Conservation (phyloP, 805 yeast species). For the Starmerella sp. region DNA sequence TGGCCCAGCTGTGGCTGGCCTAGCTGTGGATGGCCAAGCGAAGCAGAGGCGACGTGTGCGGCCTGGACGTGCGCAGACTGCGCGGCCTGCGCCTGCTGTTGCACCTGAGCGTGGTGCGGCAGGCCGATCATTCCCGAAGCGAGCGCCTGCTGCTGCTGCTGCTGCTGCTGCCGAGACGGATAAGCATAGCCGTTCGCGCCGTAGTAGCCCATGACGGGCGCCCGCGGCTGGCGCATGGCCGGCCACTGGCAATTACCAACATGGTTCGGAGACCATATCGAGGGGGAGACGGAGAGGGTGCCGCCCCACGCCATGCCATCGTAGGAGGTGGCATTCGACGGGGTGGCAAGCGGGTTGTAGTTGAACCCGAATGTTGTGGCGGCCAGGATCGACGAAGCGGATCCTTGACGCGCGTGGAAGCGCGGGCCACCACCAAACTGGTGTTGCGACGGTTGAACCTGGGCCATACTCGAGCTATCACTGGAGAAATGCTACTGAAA, state of each 20-base stretch:
- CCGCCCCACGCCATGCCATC: slow-evolving; percentile 11
- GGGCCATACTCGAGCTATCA: slow-evolving; percentile 14
- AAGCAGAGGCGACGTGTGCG: not conserved
- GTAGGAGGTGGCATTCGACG: slow-evolving; percentile 3
- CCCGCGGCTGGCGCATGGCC: not conserved
- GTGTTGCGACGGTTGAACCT: slow-evolving; percentile 2
- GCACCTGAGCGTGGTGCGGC: not conserved
- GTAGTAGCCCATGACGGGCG: not conserved
- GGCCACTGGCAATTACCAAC: slow-evolving; percentile 3
- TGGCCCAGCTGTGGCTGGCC: not conserved
- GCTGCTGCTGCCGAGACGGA: not conserved
- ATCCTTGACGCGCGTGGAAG: slow-evolving; percentile 7
- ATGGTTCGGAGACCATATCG: slow-evolving; percentile 20
- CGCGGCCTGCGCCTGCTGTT: not conserved
- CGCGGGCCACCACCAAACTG: slow-evolving; percentile 2
- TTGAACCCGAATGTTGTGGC: slow-evolving; percentile 10
- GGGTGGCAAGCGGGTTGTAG: slow-evolving; percentile 12
- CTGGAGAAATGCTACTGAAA: slow-evolving; percentile 19
- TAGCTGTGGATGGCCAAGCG: not conserved
- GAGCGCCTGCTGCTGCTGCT: not conserved
- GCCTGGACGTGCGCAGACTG: not conserved
- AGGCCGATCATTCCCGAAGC: not conserved
- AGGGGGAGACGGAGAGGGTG: slow-evolving; percentile 13
- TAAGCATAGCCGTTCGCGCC: not conserved
- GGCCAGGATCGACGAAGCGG: slow-evolving; percentile 11